phyloP scores from a whole-genome alignment of 345 rosid species.

The Hirschfeldia incana region DNA sequence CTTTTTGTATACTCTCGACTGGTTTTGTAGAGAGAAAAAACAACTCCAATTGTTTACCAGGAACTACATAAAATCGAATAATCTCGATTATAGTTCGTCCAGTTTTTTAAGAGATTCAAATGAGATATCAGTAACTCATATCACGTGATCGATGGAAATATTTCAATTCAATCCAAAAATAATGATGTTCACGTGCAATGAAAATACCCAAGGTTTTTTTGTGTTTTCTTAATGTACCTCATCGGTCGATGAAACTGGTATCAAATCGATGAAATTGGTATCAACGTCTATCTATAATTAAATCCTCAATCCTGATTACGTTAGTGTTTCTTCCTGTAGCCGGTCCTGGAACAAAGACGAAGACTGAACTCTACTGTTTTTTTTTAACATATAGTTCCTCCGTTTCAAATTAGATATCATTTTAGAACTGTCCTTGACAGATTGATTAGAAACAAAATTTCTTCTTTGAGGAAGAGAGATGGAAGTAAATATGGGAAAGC shows the following conservation, averaged over 20 bases:
- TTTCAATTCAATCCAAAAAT: background rate
- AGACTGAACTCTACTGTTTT: background rate
- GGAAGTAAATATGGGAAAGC: too few species aligned
- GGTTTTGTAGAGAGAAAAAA: background rate
- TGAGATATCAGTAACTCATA: background rate
- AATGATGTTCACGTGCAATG: conserved; percentile 24
- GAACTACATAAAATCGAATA: background rate
- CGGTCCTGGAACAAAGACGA: background rate
- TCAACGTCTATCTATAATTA: background rate
- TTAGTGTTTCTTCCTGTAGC: background rate
- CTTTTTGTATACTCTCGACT: background rate
- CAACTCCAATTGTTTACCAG: background rate
- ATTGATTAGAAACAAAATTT: too few species aligned
- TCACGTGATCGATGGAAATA: conserved; percentile 7
- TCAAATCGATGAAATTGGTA: background rate
- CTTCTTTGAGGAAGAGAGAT: too few species aligned
- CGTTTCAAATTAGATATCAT: too few species aligned
- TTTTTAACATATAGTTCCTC: too few species aligned
- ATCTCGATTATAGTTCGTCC: background rate
- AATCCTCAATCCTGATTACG: background rate
- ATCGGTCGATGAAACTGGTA: background rate
- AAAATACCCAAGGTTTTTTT: background rate
- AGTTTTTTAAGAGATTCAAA: too few species aligned
- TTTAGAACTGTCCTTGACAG: too few species aligned
- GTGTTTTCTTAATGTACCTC: background rate